Evolutionary conservation across 768 basidiomycete species (phyloP), one percentile per base, ranked within the genome.

Genomic region (Pleurotus tuoliensis): DNA sequence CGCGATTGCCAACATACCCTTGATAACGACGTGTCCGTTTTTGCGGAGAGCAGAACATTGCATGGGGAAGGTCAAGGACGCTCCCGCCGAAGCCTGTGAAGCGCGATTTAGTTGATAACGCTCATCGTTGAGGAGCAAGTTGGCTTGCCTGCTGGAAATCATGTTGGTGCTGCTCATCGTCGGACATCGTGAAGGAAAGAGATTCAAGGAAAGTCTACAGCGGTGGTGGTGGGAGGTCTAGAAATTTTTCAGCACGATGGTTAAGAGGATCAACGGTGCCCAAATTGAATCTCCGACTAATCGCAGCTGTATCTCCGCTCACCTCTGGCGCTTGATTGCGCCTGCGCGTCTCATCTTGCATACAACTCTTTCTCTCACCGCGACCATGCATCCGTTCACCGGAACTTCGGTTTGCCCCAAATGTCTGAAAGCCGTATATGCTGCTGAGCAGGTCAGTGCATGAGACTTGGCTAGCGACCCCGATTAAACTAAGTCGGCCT

Each of bases 31-130:
- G 80, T 90, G 90, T 13, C 91, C 90, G 73, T 86, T 87, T 81
- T 90, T 90, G 72, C 88, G 88, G 63, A 98, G 89, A 66, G 94
- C 94, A 72, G 96, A 98, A 79, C 97, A 98, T 81, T 93, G 91
- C 87, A 84, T 90, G 64, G 90, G 90, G 77, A 69, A 90, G 68
- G 91, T 92, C 71, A 73, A 64, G 60, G 90, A 92, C 67, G 90
- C 90, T 62, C 87, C 87, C 59, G 90, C 82, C 69, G 63, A 78
- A 65, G 83, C 84, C 88, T 91, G 24, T 53, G 20, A 61, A 56
- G 12, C 47, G 58, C 55, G 49, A 63, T 47, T 45, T 27, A 25
- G 61, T 61, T 65, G 59, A 64, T 41, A 30, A 41, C 24, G 22
- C 16, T 18, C n/a, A 41, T 40, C 39, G 39, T 40, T 39, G 51